These are phyloP conservation scores for Xylariaceae sp. DNA, from an alignment of 2,329 filamentous ascomycete genomes.

Conservation along the genomic window DNA sequence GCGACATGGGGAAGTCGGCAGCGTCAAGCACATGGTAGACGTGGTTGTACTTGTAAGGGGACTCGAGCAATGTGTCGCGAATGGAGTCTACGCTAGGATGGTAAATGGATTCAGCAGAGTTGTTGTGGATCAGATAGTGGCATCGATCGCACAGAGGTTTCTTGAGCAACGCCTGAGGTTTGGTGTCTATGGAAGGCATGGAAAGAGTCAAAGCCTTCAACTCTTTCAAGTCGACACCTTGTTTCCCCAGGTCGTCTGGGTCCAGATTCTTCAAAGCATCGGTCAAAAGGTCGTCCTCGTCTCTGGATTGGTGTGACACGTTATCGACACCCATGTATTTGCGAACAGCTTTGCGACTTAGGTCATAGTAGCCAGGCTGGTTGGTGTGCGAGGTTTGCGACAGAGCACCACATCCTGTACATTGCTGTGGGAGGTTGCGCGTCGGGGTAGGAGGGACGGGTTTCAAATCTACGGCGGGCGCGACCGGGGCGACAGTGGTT, in stretches of 20 bases:
- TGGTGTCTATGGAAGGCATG: constrained; percentile 20
- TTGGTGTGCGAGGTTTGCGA: constrained; percentile 53
- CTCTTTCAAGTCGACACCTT: constrained; percentile 47
- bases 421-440: constrained; percentile 51
- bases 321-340: constrained; percentile 43
- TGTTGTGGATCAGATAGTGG: constrained; percentile 76
- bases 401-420: constrained; percentile 64
- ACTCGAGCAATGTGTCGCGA: constrained; percentile 80
- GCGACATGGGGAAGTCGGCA: constrained; percentile 92
- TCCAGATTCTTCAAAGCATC: constrained; percentile 44
- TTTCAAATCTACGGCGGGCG: background rate
- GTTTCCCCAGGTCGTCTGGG: constrained; percentile 39
- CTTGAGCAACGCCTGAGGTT: constrained; percentile 27
- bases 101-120: constrained; percentile 66
- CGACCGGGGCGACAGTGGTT: background rate
- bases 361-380: constrained; percentile 56
- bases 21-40: constrained; percentile 95
- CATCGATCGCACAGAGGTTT: constrained; percentile 81
- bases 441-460: constrained; percentile 3
- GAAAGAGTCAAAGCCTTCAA: constrained; percentile 36
- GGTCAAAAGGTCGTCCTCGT: constrained; percentile 48
- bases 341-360: constrained; percentile 49
- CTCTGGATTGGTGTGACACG: constrained; percentile 20
- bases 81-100: constrained; percentile 82
- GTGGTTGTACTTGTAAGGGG: constrained; percentile 86